Evolutionary conservation across 2,329 filamentous ascomycete species (phyloP).

Genomic region (Diaporthe ilicicola): DNA sequence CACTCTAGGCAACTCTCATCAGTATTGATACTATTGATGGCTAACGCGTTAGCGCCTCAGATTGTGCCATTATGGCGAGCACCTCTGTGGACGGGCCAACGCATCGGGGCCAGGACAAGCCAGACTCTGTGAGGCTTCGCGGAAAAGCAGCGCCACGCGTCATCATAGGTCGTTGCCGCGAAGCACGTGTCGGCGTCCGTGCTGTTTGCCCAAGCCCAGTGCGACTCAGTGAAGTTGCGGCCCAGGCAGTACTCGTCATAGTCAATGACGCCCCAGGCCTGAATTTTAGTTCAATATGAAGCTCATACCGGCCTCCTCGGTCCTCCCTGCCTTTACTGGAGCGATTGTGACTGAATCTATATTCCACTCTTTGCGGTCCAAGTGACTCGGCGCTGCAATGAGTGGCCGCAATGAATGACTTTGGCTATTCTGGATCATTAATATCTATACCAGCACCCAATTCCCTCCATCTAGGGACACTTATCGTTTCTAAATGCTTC

Average conservation of each 20-base stretch:
- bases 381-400: neutral
- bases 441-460: neutral
- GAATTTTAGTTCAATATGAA: neutral
- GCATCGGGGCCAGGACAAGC: too few species aligned
- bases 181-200: slow-evolving; percentile 15
- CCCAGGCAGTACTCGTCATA: slow-evolving; percentile 22
- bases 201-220: slow-evolving; percentile 19
- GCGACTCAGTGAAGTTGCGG: slow-evolving; percentile 6
- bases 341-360: neutral
- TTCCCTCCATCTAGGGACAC: fast-evolving
- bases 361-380: too few species aligned
- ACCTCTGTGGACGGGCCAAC: too few species aligned
- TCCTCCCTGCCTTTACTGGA: neutral
- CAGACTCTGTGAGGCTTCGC: slow-evolving; percentile 37
- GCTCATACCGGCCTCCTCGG: neutral
- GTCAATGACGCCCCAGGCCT: neutral
- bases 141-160: slow-evolving; percentile 38
- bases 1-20: too few species aligned
- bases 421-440: neutral
- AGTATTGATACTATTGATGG: too few species aligned
- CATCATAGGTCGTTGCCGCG: slow-evolving; percentile 29
- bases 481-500: fast-evolving
- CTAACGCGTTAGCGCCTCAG: too few species aligned
- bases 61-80: too few species aligned
- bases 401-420: neutral